Base-by-base conservation (phyloP, 371 early-diverging fungal genomes). In the Quaeritorhiza haematococci region DNA sequence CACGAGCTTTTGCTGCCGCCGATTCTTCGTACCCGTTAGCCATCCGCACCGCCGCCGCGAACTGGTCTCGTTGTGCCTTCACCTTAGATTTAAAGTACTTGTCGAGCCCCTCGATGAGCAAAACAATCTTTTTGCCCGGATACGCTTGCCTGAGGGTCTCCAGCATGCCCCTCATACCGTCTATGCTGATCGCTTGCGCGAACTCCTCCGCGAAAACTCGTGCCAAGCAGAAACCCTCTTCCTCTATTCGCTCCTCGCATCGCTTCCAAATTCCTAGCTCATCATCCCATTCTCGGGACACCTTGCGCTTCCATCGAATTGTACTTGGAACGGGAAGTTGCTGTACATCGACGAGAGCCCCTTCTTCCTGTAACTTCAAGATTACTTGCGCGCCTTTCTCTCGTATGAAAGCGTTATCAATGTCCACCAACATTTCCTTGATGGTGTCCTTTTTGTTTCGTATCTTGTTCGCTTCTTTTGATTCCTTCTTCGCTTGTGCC, bases 81-180 rank as follows among this genome's bases (percentile, higher is more conserved):
- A 32, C 71, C 49, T 63, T 71, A 60, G 63, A 64, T 45, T 74
- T 75, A 51, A 74, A 74, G 59, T 83, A 84, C 0, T 51, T 56
- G 21, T 80, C 72, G 26, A 83, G 30, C 0, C 82, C 83, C 64
- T 84, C 84, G 19, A 83, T 53, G 44, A 87, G 52, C 2, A 80
- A 23, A 24, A 85, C 55, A 0, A 78, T 46, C 41, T 73, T 73
- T 7, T 55, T 50, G 2, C 59, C 51, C 6, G 33, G 27, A 50
- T 53, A 61, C 3, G 24, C 19, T 3, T 6, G 1, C 28, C 29
- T 63, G 27, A 15, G 19, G 38, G 13, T 38, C 13, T 38, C 38
- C 13, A 13, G 19, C 38, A 13, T 13, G 13, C 38, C 38, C 13
- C 13, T 13, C 13, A 38, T 19, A 19, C 19, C 38, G 13, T 38